Evolutionary conservation across 2,329 filamentous ascomycete species (phyloP).

Genomic region (Sclerotinia trifoliorum): DNA sequence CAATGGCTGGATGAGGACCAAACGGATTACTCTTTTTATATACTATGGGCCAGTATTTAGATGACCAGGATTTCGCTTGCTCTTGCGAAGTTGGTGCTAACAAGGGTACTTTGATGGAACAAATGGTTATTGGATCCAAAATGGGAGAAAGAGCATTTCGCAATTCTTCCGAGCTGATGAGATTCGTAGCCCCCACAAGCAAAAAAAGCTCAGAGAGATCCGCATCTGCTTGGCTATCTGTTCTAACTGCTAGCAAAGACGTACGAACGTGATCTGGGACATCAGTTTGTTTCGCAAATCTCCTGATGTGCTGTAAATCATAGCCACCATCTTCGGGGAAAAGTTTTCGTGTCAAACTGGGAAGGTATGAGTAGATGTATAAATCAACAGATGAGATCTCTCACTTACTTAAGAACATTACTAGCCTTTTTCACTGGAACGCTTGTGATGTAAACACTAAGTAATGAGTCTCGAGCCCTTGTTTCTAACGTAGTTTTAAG

Average conservation of each 20-base stretch:
- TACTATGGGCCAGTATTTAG: conserved; percentile 78
- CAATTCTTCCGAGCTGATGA: conserved; percentile 56
- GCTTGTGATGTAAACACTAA: conserved; percentile 68
- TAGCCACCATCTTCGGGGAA: conserved; percentile 61
- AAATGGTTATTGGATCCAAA: conserved; percentile 47
- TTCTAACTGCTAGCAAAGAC: conserved; percentile 53
- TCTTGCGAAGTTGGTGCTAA: conserved; percentile 72
- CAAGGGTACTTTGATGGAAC: conserved; percentile 63
- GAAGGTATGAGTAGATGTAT: conserved; percentile 37
- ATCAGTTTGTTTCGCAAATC: conserved; percentile 70
- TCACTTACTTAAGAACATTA: conserved; percentile 66
- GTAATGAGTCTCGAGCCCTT: conserved; percentile 55
- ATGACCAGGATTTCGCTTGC: conserved; percentile 72
- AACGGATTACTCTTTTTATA: conserved; percentile 87
- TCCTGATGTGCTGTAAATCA: conserved; percentile 68
- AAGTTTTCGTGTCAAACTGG: conserved; percentile 55
- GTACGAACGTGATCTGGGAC: conserved; percentile 65
- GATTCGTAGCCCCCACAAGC: conserved; percentile 50
- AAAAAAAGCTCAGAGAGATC: conserved; percentile 45
- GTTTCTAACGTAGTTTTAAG: conserved; percentile 65
- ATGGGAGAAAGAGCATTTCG: conserved; percentile 47
- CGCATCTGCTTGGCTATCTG: conserved; percentile 48
- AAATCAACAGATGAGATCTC: conserved; percentile 5
- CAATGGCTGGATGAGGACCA: conserved; percentile 75
- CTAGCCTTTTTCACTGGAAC: conserved; percentile 71